Evolutionary conservation across 495 filamentous ascomycete genomes (phyloP).

Genomic region (Filosporella fistucella): DNA sequence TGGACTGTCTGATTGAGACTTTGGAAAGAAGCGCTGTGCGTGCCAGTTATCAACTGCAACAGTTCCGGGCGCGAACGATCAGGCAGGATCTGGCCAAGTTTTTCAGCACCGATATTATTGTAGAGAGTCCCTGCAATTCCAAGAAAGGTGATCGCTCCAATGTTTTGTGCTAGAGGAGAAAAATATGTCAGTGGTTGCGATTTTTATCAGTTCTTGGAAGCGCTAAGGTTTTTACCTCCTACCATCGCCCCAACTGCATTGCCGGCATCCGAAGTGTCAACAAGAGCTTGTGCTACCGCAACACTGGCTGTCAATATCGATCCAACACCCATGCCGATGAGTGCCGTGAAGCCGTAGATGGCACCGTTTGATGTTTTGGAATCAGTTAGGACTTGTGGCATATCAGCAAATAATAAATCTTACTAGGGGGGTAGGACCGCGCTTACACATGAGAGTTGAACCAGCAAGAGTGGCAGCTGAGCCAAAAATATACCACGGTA

Average conservation of each 20-base stretch:
- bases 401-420: constrained; percentile 45
- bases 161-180: too few relatives aligned
- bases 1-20: too few relatives aligned
- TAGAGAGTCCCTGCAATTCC: too few relatives aligned
- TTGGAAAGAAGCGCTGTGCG: too few relatives aligned
- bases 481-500: constrained; percentile 48
- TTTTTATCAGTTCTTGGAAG: too few relatives aligned
- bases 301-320: constrained; percentile 40
- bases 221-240: too few relatives aligned
- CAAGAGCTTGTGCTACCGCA: constrained; percentile 45
- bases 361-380: constrained; percentile 27
- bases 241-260: constrained; percentile 41
- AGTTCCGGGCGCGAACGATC: too few relatives aligned
- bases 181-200: too few relatives aligned
- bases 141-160: too few relatives aligned
- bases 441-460: constrained; percentile 45
- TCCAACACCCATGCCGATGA: constrained; percentile 46
- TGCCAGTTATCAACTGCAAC: too few relatives aligned
- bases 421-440: constrained; percentile 38
- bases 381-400: constrained; percentile 28
- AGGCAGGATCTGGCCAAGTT: too few relatives aligned
- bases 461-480: constrained; percentile 41
- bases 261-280: constrained; percentile 29
- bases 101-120: too few relatives aligned
- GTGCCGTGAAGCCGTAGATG: constrained; percentile 43